Percentiles rank a stretch among this genome's conserved stretches.
Evolutionary conservation across 2,329 filamentous ascomycete species (phyloP).

Genomic region (Monascus ruber): DNA sequence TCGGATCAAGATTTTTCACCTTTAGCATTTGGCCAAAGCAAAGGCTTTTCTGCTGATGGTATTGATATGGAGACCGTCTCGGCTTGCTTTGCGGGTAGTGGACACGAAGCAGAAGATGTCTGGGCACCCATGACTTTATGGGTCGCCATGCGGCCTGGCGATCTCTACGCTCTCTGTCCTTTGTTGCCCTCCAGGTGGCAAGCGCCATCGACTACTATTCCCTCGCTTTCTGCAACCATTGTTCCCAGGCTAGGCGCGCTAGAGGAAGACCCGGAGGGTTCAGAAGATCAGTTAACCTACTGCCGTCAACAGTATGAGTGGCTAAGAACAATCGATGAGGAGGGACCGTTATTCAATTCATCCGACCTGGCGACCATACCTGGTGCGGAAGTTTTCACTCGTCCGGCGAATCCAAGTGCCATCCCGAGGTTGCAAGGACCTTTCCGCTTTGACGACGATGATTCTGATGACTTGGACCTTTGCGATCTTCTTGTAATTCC

Average conservation of each 20-base stretch:
- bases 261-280: conserved; percentile 28
- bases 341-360: conserved; percentile 36
- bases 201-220: conserved; percentile 61
- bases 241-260: conserved; percentile 53
- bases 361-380: conserved; percentile 27
- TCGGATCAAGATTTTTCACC: conserved; percentile 75
- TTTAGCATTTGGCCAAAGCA: conserved; percentile 60
- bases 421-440: conserved; percentile 53
- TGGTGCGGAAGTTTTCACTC: conserved; percentile 43
- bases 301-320: conserved; percentile 48
- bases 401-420: conserved; percentile 42
- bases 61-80: conserved; percentile 92
- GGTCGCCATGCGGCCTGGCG: conserved; percentile 88
- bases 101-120: conserved; percentile 46
- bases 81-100: conserved; percentile 71
- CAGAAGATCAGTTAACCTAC: conserved; percentile 35
- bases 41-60: conserved; percentile 75
- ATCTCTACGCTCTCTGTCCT: conserved; percentile 87
- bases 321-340: conserved; percentile 45
- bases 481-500: conserved; percentile 51
- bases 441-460: conserved; percentile 42
- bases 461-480: conserved; percentile 44
- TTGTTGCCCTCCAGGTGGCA: conserved; percentile 81
- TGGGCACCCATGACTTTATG: conserved; percentile 97
- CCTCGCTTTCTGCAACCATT: conserved; percentile 71